Evolutionary conservation across 257 asterid genomes (phyloP), one percentile per base, ranked within the genome.

Genomic region (Solanum ahanhuiri): DNA sequence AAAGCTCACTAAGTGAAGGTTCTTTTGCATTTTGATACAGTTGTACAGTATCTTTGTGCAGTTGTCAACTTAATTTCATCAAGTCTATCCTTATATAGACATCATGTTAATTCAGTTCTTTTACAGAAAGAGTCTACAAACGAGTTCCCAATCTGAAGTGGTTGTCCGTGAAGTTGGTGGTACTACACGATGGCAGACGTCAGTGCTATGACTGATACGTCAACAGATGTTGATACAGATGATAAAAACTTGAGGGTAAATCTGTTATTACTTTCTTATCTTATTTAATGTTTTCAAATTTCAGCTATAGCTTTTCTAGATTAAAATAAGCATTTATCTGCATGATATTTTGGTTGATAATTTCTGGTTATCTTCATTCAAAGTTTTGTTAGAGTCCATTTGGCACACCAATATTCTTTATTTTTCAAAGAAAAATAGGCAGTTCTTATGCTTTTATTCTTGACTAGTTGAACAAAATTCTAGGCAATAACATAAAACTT

Each of bases 211-310:
- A 92, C 98, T 33, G 99, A 95, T 91, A 88, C 97, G 83, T 95
- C 98, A 33, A 93, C 98, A 12, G 99, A 97, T 91, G 99, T 96
- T 18, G 98, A 96, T 87, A 97, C 99, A 3, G 98, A 97, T 84
- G 98, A 95, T 83, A 95, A 91, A 90, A 87, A 91, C 89, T 64
- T 34, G 43, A 87, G 94, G 98, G 86, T 84, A 84, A 10, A 70
- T 23, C 64, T 43, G 25, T 70, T 58, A 20, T 72, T 35, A 22
- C 82, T 35, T 35, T 73, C 33, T 75, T 33, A 31, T n/a, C 51
- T 25, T 37, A 72, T 22, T 45, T 71, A 31, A 54, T 23, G 41
- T 35, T 31, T 69, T 57, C 77, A 77, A 34, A 60, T 33, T 34
- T 86, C 22, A 35, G 39, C 39, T 30, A n/a, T 63, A 23, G 77